Evolutionary conservation across 148 eudicot genomes (phyloP).

Genomic region (Vaccinium macrocarpon): DNA sequence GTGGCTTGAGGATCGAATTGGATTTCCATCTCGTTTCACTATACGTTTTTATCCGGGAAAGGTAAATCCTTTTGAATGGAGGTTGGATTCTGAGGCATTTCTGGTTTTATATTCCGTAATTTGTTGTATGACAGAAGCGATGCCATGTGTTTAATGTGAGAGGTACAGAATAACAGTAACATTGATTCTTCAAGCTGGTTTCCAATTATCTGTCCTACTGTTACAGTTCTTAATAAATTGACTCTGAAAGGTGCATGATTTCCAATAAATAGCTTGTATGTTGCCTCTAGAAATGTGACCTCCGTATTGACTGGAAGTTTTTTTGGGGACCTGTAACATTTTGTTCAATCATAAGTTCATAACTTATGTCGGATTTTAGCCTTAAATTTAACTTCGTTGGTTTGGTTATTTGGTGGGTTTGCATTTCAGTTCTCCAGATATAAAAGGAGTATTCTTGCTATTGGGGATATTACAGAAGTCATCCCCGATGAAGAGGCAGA

Average conservation of each 20-base stretch:
- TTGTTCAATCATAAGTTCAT: neutral
- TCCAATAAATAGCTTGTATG: neutral
- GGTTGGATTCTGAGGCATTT: neutral
- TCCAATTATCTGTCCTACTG: neutral
- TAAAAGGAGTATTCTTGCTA: conserved; percentile 90
- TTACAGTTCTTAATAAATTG: neutral
- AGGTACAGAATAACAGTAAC: neutral
- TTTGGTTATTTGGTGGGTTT: conserved; percentile 29
- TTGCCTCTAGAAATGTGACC: neutral
- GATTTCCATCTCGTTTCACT: conserved; percentile 45
- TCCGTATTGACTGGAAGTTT: neutral
- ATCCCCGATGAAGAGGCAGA: conserved; percentile 96
- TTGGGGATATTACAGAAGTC: conserved; percentile 79
- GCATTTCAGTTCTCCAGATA: conserved; percentile 64
- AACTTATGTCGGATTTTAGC: neutral
- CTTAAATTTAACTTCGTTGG: neutral
- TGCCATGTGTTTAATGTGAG: neutral
- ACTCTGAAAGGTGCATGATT: neutral
- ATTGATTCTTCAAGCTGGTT: neutral
- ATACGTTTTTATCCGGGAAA: conserved; percentile 81
- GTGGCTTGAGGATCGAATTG: conserved; percentile 84
- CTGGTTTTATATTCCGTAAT: neutral
- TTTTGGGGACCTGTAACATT: neutral
- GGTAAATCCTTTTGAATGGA: conserved; percentile 33
- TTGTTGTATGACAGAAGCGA: neutral